Conservation (phyloP, 192 early-diverging fungal genomes). For the Phlyctochytrium arcticum region DNA sequence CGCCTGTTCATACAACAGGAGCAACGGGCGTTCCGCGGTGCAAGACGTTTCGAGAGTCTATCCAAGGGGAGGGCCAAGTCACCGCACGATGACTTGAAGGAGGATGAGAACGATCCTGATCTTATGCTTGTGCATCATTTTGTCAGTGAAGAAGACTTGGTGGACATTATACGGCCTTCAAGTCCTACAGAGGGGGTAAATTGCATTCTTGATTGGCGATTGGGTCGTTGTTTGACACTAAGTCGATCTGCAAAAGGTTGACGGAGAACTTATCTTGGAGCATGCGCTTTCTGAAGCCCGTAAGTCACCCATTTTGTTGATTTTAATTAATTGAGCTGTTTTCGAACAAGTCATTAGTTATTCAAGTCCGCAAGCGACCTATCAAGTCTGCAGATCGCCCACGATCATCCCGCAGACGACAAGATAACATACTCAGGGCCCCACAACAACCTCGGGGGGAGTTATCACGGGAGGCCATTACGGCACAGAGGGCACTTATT, state of each 20-base stretch:
- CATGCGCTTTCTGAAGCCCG: background rate
- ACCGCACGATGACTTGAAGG: background rate
- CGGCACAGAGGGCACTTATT: background rate
- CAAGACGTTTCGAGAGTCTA: conserved; percentile 24
- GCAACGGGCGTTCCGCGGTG: conserved; percentile 7
- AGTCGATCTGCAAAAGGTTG: background rate
- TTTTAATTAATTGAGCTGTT: background rate
- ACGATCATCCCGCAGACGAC: background rate
- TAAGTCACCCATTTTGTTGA: no score
- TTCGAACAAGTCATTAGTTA: background rate
- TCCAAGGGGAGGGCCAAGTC: background rate
- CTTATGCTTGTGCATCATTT: background rate
- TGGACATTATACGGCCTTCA: background rate
- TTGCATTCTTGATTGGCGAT: no score
- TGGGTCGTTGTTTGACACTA: no score
- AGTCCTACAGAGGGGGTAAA: background rate
- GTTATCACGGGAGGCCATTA: background rate
- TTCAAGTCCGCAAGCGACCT: background rate
- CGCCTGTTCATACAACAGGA: conserved; percentile 34
- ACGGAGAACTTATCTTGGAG: background rate
- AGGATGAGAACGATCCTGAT: background rate
- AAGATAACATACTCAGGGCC: background rate
- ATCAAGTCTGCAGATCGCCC: background rate
- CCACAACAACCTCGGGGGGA: background rate
- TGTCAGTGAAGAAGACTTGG: background rate